Conservation (phyloP, 768 basidiomycete genomes). For the Polyporus arcularius region DNA sequence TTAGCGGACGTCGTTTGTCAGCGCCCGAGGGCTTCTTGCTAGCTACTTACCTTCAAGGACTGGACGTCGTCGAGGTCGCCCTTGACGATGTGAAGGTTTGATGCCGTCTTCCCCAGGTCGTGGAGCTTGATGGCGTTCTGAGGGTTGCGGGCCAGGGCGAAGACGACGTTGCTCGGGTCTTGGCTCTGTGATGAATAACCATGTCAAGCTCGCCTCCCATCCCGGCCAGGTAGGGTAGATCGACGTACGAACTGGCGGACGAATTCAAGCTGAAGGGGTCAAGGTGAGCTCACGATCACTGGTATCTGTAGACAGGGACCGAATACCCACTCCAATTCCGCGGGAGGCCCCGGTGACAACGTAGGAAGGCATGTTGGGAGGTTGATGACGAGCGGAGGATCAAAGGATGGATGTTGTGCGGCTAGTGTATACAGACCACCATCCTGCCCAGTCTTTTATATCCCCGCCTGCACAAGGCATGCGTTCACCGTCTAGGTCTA, state of each 20-base stretch:
- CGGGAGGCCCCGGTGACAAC: conserved; percentile 27
- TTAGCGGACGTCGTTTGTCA: background rate
- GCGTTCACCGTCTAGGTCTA: background rate
- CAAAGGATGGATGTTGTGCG: background rate
- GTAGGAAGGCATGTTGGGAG: conserved; percentile 25
- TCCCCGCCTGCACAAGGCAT: background rate
- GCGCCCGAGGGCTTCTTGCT: background rate
- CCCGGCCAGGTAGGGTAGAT: background rate
- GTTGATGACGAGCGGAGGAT: background rate
- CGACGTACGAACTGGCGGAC: conserved; percentile 23
- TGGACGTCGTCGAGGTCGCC: conserved; percentile 37
- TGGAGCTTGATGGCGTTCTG: conserved; percentile 11
- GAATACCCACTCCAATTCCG: conserved; percentile 27
- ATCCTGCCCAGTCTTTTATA: background rate
- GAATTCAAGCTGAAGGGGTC: conserved; percentile 22
- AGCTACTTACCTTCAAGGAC: conserved; percentile 31
- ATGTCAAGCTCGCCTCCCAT: background rate
- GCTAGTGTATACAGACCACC: background rate
- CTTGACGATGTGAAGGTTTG: conserved; percentile 37
- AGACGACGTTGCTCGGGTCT: conserved; percentile 22
- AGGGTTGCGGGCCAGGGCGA: conserved; percentile 26
- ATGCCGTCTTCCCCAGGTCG: conserved; percentile 7
- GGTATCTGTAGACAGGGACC: background rate
- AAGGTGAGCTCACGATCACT: background rate
- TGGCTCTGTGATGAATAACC: conserved; percentile 7